Base-by-base conservation (phyloP, 768 basidiomycete genomes). In the Podaxis sp. region DNA sequence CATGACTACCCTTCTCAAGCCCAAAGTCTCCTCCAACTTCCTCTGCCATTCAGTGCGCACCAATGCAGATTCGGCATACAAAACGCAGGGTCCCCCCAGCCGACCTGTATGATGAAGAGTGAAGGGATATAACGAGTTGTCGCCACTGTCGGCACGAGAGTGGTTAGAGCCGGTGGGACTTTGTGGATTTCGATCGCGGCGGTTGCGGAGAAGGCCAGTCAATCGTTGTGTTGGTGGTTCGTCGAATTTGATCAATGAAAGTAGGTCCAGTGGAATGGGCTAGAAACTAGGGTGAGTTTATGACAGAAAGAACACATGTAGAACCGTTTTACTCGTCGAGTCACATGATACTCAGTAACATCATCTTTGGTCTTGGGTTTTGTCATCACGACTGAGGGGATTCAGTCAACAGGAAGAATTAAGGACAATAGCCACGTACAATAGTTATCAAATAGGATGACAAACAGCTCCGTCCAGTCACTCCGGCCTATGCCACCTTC, bases 381-480 rank as follows among this genome's bases (percentile, higher is more conserved):
- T 12, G 93, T 94, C 83, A 94, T 85, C 37, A 96, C 92, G 73
- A 96, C 94, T 95, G 69, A 5, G 66, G n/a, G 24, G 53, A 13
- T 22, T 29, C 72, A 40, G 49, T 50, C 36, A 29, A 77, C 49
- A 19, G 49, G 24, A n/a, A 19, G 0, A 43, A 24, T 55, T 49
- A 17, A 47, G 24, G 47, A 15, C 5, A 33, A 17, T 7, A 15
- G 13, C n/a, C 17, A 74, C 92, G 74, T 63, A 94, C 94, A 74
- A 68, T 98, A 99, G 69, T 98, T 94, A 74, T 99, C 97, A 68
- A 99, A 97, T 2, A 99, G 78, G 57, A 98, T 80, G 7, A 96
- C 90, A 65, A 89, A 91, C 6, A 96, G 81, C 73, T 98, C 95
- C 49, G 86, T 88, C 93, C 94, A 96, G 46, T 89, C 91, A 65